Conservation (phyloP, 2,329 filamentous ascomycete genomes). For the Parafenestella ontariensis region DNA sequence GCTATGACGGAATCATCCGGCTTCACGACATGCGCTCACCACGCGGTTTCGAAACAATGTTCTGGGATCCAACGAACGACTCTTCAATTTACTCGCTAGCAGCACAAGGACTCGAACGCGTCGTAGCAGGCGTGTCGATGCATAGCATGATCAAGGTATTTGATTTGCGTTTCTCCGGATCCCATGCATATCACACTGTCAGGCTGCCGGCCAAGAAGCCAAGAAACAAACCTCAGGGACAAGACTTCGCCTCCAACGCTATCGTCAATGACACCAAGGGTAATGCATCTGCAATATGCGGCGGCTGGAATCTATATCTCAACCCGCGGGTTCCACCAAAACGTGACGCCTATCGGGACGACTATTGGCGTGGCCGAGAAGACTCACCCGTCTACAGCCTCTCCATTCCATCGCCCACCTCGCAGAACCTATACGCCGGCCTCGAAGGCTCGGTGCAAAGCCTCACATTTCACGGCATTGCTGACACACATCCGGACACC, state of each 20-base stretch:
- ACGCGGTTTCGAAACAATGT: conserved; percentile 56
- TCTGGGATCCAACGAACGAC: conserved; percentile 63
- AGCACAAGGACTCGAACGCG: conserved; percentile 62
- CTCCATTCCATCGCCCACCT: conserved; percentile 54
- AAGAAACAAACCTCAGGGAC: background rate
- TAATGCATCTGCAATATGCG: conserved; percentile 11
- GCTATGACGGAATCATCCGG: conserved; percentile 63
- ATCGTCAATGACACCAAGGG: conserved; percentile 14
- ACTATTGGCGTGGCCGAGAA: conserved; percentile 25
- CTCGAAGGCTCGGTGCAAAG: conserved; percentile 55
- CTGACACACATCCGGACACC: conserved; percentile 54
- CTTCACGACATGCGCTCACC: conserved; percentile 68
- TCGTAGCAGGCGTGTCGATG: conserved; percentile 64
- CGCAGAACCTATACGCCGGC: conserved; percentile 57
- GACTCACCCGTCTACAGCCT: conserved; percentile 58
- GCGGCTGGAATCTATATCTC: conserved; percentile 58
- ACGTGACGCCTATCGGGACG: conserved; percentile 19
- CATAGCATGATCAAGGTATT: conserved; percentile 69
- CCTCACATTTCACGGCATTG: conserved; percentile 53
- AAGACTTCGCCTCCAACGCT: conserved; percentile 22
- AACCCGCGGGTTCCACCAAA: conserved; percentile 41
- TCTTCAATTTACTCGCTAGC: conserved; percentile 66
- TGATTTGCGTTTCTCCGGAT: conserved; percentile 62
- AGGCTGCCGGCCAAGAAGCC: conserved; percentile 22
- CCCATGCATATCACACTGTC: conserved; percentile 48